These are phyloP conservation scores for Zangia roseola DNA, from an alignment of 768 basidiomycete species.

Conservation along the genomic window DNA sequence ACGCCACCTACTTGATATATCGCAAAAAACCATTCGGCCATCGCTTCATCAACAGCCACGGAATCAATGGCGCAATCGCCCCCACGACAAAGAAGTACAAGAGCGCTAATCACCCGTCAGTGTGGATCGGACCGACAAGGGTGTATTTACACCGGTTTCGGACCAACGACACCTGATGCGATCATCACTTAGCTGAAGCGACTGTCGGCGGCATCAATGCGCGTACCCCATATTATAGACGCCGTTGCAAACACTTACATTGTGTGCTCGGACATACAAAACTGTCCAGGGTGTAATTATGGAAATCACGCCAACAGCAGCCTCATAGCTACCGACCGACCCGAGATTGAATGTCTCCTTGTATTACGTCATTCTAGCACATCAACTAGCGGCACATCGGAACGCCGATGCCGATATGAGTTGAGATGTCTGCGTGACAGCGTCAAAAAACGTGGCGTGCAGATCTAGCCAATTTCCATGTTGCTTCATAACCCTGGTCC, in stretches of 20 bases:
- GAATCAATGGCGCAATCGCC: conserved; percentile 58
- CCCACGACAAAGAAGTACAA: conserved; percentile 76
- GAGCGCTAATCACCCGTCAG: conserved; percentile 44
- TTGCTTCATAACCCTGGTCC: too few relatives aligned
- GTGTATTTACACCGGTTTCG: conserved; percentile 33
- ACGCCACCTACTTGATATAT: conserved; percentile 59
- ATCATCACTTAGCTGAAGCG: conserved; percentile 13
- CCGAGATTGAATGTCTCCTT: neutral
- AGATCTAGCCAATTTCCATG: conserved; percentile 62
- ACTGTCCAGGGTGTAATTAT: conserved; percentile 24
- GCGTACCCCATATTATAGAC: conserved; percentile 49
- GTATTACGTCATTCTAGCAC: conserved; percentile 1
- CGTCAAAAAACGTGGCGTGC: conserved; percentile 39
- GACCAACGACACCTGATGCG: conserved; percentile 65
- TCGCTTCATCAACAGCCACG: conserved; percentile 59
- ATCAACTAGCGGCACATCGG: too few relatives aligned
- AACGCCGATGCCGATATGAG: too few relatives aligned
- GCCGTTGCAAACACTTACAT: conserved; percentile 55
- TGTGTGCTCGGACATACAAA: conserved; percentile 53
- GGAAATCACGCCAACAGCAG: conserved; percentile 1
- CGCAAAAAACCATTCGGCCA: conserved; percentile 63
- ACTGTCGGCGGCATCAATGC: neutral
- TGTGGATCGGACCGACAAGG: neutral
- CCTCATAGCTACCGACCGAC: neutral
- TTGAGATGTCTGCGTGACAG: conserved; percentile 1